These are phyloP conservation scores for Moelleriella libera DNA, from an alignment of 2,329 filamentous ascomycete species.

Conservation along the genomic window DNA sequence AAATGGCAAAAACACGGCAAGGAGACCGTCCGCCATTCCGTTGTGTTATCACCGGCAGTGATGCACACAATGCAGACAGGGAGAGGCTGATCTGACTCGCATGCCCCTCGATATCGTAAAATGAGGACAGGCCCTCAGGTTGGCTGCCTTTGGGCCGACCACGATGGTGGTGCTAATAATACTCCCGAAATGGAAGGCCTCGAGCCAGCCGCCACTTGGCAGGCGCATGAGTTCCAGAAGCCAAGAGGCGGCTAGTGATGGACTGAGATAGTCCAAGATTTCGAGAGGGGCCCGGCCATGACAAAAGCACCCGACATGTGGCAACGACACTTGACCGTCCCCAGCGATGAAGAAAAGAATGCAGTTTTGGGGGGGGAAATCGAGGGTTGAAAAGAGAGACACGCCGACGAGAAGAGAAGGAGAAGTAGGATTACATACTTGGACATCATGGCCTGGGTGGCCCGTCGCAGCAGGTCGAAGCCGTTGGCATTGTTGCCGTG, in stretches of 20 bases:
- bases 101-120: no score
- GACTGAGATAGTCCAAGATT: not conserved
- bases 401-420: not conserved
- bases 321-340: no score
- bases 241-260: not conserved
- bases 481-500: slow-evolving; percentile 21
- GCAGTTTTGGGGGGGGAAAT: not conserved
- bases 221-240: slow-evolving; percentile 1
- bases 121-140: no score
- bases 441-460: slow-evolving; percentile 51
- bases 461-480: slow-evolving; percentile 43
- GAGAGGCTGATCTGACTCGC: no score
- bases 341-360: no score
- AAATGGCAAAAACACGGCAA: no score
- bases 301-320: no score
- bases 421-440: slow-evolving; percentile 28
- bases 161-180: not conserved
- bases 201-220: slow-evolving; percentile 1
- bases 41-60: no score
- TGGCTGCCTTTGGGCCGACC: no score
- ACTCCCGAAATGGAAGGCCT: not conserved
- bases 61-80: no score
- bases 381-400: not conserved
- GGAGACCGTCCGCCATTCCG: no score
- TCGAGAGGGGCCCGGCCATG: no score